Conservation (phyloP, 2,329 filamentous ascomycete genomes). For the Exophiala calicioides region DNA sequence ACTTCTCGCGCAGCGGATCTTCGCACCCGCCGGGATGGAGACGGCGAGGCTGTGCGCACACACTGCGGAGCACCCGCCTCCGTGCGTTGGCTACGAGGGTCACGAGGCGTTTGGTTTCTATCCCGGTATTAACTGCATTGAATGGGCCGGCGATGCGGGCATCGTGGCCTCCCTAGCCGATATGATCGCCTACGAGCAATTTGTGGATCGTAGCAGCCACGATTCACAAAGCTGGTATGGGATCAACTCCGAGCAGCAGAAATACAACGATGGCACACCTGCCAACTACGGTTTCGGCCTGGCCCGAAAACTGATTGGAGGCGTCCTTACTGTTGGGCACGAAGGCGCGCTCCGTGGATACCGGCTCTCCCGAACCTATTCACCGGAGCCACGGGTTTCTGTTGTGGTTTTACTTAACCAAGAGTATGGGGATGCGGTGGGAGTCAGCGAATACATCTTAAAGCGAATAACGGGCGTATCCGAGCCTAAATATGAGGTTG, state of each 20-base stretch:
- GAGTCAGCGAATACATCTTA: constrained; percentile 36
- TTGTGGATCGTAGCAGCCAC: constrained; percentile 37
- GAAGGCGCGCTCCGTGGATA: constrained; percentile 48
- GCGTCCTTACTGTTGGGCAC: constrained; percentile 39
- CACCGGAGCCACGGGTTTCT: constrained; percentile 39
- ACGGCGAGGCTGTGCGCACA: constrained; percentile 43
- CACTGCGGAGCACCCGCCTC: constrained; percentile 40
- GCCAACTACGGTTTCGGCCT: constrained; percentile 45
- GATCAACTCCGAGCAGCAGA: constrained; percentile 33
- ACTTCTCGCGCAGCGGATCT: constrained; percentile 42
- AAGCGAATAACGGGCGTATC: constrained; percentile 34
- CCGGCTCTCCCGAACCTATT: constrained; percentile 40
- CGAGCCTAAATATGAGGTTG: constrained; percentile 12
- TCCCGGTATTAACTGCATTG: constrained; percentile 43
- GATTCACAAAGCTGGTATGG: constrained; percentile 40
- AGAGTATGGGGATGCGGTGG: constrained; percentile 36
- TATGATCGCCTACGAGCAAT: constrained; percentile 50
- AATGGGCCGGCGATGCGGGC: constrained; percentile 51
- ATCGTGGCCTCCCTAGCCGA: constrained; percentile 47
- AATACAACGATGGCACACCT: constrained; percentile 38
- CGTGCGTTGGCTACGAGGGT: constrained; percentile 49
- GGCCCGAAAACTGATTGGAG: constrained; percentile 31
- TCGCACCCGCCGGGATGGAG: constrained; percentile 46
- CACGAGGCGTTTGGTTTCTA: constrained; percentile 40
- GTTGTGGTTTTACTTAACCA: constrained; percentile 47